phyloP scores from a whole-genome alignment of 208 protist genomes.

The Lotmaria passim region DNA sequence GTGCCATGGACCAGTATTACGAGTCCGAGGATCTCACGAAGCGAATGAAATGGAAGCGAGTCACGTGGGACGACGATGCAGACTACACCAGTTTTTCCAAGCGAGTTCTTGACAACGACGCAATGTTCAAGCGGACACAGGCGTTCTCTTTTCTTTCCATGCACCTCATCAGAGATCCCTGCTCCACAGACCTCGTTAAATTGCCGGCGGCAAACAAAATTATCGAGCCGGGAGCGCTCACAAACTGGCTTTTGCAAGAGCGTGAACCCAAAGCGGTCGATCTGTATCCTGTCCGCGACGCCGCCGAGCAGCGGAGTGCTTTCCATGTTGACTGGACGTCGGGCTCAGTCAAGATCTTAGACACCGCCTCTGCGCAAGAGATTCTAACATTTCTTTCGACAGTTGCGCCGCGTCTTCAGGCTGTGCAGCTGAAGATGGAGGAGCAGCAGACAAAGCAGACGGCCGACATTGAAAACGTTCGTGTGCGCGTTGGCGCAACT shows the following conservation, averaged over 20 bases:
- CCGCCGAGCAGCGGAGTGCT: constrained; percentile 40
- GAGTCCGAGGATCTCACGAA: constrained; percentile 91
- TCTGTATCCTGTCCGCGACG: constrained; percentile 41
- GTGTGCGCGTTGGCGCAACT: constrained; percentile 68
- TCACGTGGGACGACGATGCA: constrained; percentile 91
- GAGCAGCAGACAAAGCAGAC: constrained; percentile 75
- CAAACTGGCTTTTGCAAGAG: constrained; percentile 81
- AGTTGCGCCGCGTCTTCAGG: constrained; percentile 86
- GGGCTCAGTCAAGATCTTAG: constrained; percentile 84
- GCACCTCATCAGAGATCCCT: constrained; percentile 82
- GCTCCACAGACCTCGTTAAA: constrained; percentile 45
- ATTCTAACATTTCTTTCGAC: constrained; percentile 87
- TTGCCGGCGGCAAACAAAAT: constrained; percentile 48
- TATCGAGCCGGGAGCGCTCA: constrained; percentile 70
- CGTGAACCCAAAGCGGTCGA: constrained; percentile 63
- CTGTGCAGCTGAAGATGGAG: constrained; percentile 87
- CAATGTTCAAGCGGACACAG: constrained; percentile 75
- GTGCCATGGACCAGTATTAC: constrained; percentile 84
- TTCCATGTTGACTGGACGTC: constrained; percentile 90
- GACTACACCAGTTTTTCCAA: constrained; percentile 89
- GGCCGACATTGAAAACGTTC: constrained; percentile 74
- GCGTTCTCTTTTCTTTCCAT: constrained; percentile 93
- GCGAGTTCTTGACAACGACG: constrained; percentile 84
- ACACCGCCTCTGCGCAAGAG: constrained; percentile 88
- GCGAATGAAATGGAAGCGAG: constrained; percentile 92